Evolutionary conservation across 257 asterid species (phyloP), one percentile per base, ranked within the genome.

Genomic region (Nicotiana paniculata): DNA sequence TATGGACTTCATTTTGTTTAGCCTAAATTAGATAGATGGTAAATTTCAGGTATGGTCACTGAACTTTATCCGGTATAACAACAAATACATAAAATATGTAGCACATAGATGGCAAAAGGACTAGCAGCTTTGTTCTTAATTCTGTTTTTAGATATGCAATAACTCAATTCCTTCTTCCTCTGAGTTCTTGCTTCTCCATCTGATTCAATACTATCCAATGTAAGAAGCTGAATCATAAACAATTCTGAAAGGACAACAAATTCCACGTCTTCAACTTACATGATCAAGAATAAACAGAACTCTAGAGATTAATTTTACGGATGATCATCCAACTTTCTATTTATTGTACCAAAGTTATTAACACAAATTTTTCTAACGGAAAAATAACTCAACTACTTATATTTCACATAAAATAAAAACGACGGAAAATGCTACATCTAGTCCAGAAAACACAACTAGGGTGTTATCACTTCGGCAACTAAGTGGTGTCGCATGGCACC

Each of bases 151-250:
- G 21, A 15, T 72, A 15, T 43, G 35, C 28, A 24, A 32, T 9
- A 12, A 63, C 80, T 80, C 66, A 86, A 86, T 86, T 86, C 86
- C 21, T 35, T 54, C 12, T 64, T 66, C 80, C 88, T 86, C 53
- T 66, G 84, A 21, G 77, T 24, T 81, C 80, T 86, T 74, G 86
- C 81, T 55, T 86, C 84, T 39, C 88, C 86, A 32, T 80, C 54
- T 37, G 85, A 84, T 43, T 80, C 81, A 76, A 83, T 86, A 55
- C 84, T 57, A 77, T 86, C 88, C 59, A 86, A 78, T 65, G 70
- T 80, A 65, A 86, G 84, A 78, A 86, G 63, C 66, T 83, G 84
- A 72, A 80, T 67, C 86, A 86, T 86, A 4, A 86, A 80, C 83
- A 80, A 83, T 74, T 86, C 88, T 61, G 84, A 57, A 46, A 86